phyloP scores from a whole-genome alignment of 2,329 filamentous ascomycete genomes.

The Botrytis squamosa region DNA sequence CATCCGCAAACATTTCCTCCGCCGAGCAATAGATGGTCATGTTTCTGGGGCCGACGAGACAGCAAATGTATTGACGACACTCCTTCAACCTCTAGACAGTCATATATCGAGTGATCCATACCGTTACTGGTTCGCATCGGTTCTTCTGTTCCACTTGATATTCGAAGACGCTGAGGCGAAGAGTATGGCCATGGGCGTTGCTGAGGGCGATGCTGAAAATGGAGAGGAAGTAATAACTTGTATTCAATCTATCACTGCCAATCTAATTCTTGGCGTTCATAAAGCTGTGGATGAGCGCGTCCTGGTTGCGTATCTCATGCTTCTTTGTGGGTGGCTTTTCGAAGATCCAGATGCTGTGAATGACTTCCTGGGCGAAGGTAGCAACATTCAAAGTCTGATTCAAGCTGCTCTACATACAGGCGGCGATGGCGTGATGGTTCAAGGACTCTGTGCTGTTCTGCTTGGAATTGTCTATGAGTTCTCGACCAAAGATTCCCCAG shows the following conservation, averaged over 20 bases:
- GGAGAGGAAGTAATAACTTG: constrained; percentile 95
- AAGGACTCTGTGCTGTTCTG: constrained; percentile 80
- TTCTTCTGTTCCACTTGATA: constrained; percentile 82
- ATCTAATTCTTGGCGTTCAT: constrained; percentile 78
- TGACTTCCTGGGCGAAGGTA: constrained; percentile 88
- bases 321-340: constrained; percentile 86
- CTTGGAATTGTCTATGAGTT: constrained; percentile 94
- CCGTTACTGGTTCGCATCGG: constrained; percentile 83
- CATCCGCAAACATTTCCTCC: constrained; percentile 81
- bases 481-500: constrained; percentile 93
- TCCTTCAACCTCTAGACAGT: constrained; percentile 66
- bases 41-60: constrained; percentile 73
- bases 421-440: constrained; percentile 64
- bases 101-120: constrained; percentile 75
- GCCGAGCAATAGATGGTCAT: constrained; percentile 86
- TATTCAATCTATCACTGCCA: constrained; percentile 82
- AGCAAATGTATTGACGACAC: constrained; percentile 81
- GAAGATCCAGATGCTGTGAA: constrained; percentile 90
- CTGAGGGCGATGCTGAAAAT: constrained; percentile 81
- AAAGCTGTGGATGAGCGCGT: constrained; percentile 75
- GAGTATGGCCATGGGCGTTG: constrained; percentile 73
- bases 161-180: constrained; percentile 80
- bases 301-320: constrained; percentile 81
- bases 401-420: constrained; percentile 63
- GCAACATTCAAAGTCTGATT: constrained; percentile 82